Evolutionary conservation across 495 filamentous ascomycete genomes (phyloP), one percentile per base, ranked within the genome.

Genomic region (Podospora sp.): DNA sequence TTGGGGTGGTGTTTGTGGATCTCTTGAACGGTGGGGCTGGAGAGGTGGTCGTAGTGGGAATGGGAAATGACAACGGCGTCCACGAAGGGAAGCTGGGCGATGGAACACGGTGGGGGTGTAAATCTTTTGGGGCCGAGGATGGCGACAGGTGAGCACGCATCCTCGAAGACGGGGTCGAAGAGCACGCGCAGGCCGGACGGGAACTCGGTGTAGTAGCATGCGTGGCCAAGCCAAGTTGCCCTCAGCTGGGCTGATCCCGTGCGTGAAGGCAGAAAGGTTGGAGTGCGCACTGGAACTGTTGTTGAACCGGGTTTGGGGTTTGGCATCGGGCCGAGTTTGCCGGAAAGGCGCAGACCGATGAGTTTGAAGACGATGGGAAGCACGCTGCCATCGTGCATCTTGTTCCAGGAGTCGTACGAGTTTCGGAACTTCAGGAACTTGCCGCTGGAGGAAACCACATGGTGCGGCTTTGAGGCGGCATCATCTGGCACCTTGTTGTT

Each of bases 211-310:
- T 91, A 93, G 77, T 93, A 97, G 78, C 92, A 97, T 0, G 95
- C 93, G 78, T 99, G 95, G 7, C 95, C 95, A 2, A 99, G 87
- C 95, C 95, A 98, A 27, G 95, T 99, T 55, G 94, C 93, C 20
- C 94, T 88, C 11, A 99, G 86, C 12, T 60, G 18, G 1, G 68
- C 70, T 5, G 88, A 86, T 25, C 77, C 76, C 14, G 79, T 75
- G 69, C 82, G 87, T 49, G 77, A 82, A 1, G 85, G 78, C 25
- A 93, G 85, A 75, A 97, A 96, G 26, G 82, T 77, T 2, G 94
- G 92, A 65, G 85, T 85, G 65, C 61, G 61, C 2, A 63, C 61
- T 3, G 40, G n/a, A 20, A 63, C 50, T 6, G 61, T 52, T 14
- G 46, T 21, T 0, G 61, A 49, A 21, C 25, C 8, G 16, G 61